These are phyloP conservation scores for Boletus holoroseus DNA, from an alignment of 1,284 basidiomycete species.

Conservation along the genomic window DNA sequence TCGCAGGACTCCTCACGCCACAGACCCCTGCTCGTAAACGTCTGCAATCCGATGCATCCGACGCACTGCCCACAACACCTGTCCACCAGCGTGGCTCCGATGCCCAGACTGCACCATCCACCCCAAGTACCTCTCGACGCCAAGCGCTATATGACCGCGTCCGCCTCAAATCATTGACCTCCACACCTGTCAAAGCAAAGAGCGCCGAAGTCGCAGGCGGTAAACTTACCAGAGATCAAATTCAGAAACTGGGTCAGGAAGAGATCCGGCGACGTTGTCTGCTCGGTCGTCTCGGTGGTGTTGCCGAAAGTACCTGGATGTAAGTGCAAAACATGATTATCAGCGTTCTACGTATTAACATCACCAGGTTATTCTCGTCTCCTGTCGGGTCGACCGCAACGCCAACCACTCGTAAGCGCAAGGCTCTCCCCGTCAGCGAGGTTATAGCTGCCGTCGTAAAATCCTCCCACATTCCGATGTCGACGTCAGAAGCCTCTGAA, in stretches of 20 bases:
- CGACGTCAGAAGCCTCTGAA: constrained; percentile 66
- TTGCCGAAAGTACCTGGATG: constrained; percentile 87
- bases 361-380: constrained; percentile 57
- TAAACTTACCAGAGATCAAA: constrained; percentile 56
- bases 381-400: constrained; percentile 46
- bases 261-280: constrained; percentile 68
- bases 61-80: constrained; percentile 57
- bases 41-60: constrained; percentile 29
- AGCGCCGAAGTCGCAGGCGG: constrained; percentile 38
- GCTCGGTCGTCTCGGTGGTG: constrained; percentile 65
- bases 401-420: constrained; percentile 57
- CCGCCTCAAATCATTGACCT: constrained; percentile 60
- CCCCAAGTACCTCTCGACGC: constrained; percentile 66
- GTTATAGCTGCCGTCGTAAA: constrained; percentile 64
- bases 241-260: constrained; percentile 66
- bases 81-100: constrained; percentile 52
- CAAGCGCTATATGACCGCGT: constrained; percentile 75
- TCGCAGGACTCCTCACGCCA: constrained; percentile 39
- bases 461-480: constrained; percentile 73
- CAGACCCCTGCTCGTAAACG: constrained; percentile 46
- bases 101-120: constrained; percentile 53
- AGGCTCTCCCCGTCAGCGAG: constrained; percentile 58
- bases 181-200: constrained; percentile 57
- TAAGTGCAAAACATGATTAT: constrained; percentile 33
- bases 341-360: background rate